phyloP scores from a whole-genome alignment of 73 alveolate species.

The Blepharisma japonicum region DNA sequence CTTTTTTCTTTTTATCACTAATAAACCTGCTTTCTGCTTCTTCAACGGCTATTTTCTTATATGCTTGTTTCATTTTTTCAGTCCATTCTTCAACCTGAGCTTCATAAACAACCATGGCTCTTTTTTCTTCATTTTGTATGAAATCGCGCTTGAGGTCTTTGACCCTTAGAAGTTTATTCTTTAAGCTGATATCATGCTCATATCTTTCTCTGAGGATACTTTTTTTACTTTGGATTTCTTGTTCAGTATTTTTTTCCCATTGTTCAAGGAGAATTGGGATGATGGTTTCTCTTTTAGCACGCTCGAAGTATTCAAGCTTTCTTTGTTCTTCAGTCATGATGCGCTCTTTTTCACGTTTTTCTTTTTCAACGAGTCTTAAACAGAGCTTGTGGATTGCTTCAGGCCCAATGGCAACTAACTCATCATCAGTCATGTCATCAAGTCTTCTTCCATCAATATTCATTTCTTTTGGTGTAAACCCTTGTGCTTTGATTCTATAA shows the following conservation, averaged over 20 bases:
- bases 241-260: constrained; percentile 2
- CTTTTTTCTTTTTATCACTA: background rate
- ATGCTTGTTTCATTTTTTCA: background rate
- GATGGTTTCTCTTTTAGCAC: constrained; percentile 26
- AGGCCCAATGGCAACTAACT: constrained; percentile 5
- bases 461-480: constrained; percentile 22
- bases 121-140: background rate
- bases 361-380: background rate
- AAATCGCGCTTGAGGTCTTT: background rate
- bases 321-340: background rate
- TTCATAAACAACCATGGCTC: background rate
- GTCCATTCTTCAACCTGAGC: background rate
- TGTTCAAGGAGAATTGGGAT: constrained; percentile 1
- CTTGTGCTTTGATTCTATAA: background rate
- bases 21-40: background rate
- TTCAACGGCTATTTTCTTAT: background rate
- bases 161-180: background rate
- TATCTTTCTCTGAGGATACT: background rate
- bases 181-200: background rate
- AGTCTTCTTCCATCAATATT: constrained; percentile 1
- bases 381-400: constrained; percentile 14
- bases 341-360: background rate
- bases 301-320: background rate
- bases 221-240: constrained; percentile 13
- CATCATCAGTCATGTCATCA: constrained; percentile 25